These are phyloP conservation scores for Malus sieversii DNA, from an alignment of 306 rosid species.

Conservation along the genomic window DNA sequence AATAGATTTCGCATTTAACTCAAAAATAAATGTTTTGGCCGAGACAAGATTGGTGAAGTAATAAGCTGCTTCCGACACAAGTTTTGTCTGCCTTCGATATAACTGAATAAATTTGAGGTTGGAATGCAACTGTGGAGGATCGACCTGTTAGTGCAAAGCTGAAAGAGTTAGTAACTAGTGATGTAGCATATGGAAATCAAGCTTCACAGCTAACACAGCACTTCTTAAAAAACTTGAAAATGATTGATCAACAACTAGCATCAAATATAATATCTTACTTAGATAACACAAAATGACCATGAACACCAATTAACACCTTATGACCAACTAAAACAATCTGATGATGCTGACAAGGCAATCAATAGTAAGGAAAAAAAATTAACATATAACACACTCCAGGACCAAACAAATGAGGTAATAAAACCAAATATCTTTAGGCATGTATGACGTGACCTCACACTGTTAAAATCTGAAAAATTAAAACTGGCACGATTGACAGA, in stretches of 20 bases:
- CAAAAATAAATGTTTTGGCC: constrained; percentile 46
- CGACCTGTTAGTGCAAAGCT: constrained; percentile 34
- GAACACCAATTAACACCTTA: neutral
- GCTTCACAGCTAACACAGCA: neutral
- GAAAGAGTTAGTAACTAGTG: constrained; percentile 2
- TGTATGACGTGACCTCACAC: neutral
- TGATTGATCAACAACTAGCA: neutral
- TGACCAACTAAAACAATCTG: neutral
- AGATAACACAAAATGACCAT: neutral
- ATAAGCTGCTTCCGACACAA: constrained; percentile 48
- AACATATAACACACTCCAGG: neutral
- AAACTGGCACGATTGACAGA: constrained; percentile 14
- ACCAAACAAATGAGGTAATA: neutral
- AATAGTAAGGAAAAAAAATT: neutral
- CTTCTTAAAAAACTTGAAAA: neutral
- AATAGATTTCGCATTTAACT: constrained; percentile 45
- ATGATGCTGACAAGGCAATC: neutral
- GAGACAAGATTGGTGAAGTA: constrained; percentile 54
- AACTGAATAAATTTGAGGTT: constrained; percentile 58
- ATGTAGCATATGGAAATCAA: neutral
- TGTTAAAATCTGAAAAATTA: neutral
- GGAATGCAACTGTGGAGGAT: constrained; percentile 71
- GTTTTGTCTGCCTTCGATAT: constrained; percentile 59
- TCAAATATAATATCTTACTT: neutral
- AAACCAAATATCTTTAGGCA: neutral